These are phyloP conservation scores for Cornus florida DNA, from an alignment of 148 eudicot species.

Conservation along the genomic window DNA sequence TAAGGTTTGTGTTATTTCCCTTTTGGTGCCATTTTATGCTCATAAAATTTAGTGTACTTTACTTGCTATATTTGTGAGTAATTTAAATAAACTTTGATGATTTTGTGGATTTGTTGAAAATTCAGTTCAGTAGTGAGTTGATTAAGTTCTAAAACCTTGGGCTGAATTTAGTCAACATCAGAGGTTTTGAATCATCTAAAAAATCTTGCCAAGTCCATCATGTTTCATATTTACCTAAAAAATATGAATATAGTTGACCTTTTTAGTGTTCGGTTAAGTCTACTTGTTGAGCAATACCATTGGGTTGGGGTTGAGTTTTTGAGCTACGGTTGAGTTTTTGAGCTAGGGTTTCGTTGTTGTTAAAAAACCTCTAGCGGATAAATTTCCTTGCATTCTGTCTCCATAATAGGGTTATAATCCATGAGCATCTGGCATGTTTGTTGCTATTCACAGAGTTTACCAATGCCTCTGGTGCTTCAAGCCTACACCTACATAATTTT, in stretches of 20 bases:
- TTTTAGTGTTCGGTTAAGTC: neutral
- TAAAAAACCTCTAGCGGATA: neutral
- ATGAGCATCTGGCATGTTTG: neutral
- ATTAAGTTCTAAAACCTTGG: neutral
- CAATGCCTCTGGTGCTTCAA: neutral
- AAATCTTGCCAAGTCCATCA: neutral
- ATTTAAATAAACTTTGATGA: neutral
- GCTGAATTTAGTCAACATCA: neutral
- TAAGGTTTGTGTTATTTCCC: constrained; percentile 51
- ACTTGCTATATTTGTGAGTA: neutral
- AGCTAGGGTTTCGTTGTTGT: neutral
- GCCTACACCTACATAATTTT: neutral
- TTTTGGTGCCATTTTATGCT: constrained; percentile 3
- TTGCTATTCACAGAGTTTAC: neutral
- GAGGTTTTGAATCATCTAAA: neutral
- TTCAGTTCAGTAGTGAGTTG: neutral
- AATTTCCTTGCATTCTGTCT: neutral
- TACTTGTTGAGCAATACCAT: neutral
- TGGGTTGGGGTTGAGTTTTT: neutral
- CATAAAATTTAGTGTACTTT: neutral
- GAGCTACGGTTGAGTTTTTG: neutral
- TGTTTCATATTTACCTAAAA: neutral
- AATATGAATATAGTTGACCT: neutral
- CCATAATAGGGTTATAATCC: neutral
- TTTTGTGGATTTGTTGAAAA: neutral